Percentiles rank a stretch among this genome's conserved stretches.
Evolutionary conservation across 2,329 filamentous ascomycete species (phyloP).

Genomic region (Neocatenulostroma microsporum): DNA sequence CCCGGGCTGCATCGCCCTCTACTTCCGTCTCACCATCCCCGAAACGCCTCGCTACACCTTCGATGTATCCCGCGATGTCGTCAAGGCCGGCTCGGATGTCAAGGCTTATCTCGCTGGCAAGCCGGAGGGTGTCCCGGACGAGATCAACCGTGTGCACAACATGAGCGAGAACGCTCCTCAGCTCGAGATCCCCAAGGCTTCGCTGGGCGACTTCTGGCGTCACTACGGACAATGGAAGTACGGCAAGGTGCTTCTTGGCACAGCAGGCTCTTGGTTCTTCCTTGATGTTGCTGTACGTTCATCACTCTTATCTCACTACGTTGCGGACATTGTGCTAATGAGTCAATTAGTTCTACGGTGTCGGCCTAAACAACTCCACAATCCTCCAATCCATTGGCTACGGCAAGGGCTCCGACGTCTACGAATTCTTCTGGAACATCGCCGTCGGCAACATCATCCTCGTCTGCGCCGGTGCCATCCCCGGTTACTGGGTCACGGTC

Average conservation of each 20-base stretch:
- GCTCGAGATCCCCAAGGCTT: conserved; percentile 61
- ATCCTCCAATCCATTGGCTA: conserved; percentile 67
- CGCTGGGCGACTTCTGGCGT: conserved; percentile 60
- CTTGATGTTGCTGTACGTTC: conserved; percentile 51
- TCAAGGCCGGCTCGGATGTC: conserved; percentile 65
- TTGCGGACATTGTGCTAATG: conserved; percentile 6
- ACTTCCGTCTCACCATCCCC: conserved; percentile 79
- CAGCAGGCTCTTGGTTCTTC: conserved; percentile 77
- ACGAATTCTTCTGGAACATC: conserved; percentile 63
- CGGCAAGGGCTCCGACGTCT: conserved; percentile 55
- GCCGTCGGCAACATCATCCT: conserved; percentile 73
- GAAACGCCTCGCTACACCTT: conserved; percentile 86
- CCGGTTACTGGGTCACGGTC: conserved; percentile 75
- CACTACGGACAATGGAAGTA: conserved; percentile 68
- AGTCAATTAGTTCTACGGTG: conserved; percentile 43
- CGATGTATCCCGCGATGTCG: conserved; percentile 66
- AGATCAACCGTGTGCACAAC: conserved; percentile 54
- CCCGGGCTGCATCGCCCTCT: conserved; percentile 71
- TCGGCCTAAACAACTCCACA: conserved; percentile 67
- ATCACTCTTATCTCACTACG: background rate
- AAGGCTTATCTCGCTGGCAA: conserved; percentile 65
- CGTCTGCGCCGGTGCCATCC: conserved; percentile 69
- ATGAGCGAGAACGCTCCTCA: conserved; percentile 47
- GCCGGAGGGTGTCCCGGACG: conserved; percentile 56
- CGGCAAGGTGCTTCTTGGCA: conserved; percentile 65